Evolutionary conservation across 2,329 filamentous ascomycete species (phyloP).

Genomic region (Penicillium aurantiogriseum): DNA sequence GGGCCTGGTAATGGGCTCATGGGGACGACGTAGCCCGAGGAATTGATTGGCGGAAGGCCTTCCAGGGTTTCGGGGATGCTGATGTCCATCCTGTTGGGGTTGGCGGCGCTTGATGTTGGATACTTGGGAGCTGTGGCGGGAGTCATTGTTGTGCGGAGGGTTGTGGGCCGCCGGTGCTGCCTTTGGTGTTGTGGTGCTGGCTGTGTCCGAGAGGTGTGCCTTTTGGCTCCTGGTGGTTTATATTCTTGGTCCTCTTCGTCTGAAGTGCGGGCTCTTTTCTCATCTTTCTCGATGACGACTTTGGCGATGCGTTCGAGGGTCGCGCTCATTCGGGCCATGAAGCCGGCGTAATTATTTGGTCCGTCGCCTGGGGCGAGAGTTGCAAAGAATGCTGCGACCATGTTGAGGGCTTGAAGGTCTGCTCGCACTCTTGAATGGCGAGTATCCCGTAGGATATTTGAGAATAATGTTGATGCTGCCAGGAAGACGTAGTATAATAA

Average conservation of each 20-base stretch:
- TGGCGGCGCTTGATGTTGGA: slow-evolving; percentile 5
- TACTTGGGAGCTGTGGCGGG: slow-evolving; percentile 2
- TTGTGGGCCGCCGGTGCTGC: slow-evolving; percentile 7
- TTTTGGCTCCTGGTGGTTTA: slow-evolving; percentile 7
- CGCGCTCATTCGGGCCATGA: slow-evolving; percentile 84
- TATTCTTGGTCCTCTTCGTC: slow-evolving; percentile 26
- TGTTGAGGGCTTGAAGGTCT: slow-evolving; percentile 80
- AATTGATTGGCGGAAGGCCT: slow-evolving; percentile 34
- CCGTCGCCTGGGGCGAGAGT: slow-evolving; percentile 76
- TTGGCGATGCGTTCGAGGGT: slow-evolving; percentile 91
- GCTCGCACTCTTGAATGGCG: slow-evolving; percentile 76
- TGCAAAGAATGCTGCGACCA: slow-evolving; percentile 84
- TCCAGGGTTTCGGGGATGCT: slow-evolving; percentile 30
- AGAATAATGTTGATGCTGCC: slow-evolving; percentile 85
- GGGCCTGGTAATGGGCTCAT: slow-evolving; percentile 16
- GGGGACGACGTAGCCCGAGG: slow-evolving; percentile 34
- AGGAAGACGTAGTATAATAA: slow-evolving; percentile 93
- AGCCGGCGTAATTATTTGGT: slow-evolving; percentile 77
- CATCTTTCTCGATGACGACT: slow-evolving; percentile 80
- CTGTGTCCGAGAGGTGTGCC: slow-evolving; percentile 26
- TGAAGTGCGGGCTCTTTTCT: slow-evolving; percentile 54
- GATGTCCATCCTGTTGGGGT: slow-evolving; percentile 8
- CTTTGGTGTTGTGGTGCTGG: slow-evolving; percentile 7
- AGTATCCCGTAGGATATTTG: slow-evolving; percentile 88
- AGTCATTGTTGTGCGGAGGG: slow-evolving; percentile 7